A percentile compares a stretch with the other conserved stretches of the same genome.
Evolutionary conservation across 257 asterid species (phyloP).

Genomic region (Ligustrum vulgare): DNA sequence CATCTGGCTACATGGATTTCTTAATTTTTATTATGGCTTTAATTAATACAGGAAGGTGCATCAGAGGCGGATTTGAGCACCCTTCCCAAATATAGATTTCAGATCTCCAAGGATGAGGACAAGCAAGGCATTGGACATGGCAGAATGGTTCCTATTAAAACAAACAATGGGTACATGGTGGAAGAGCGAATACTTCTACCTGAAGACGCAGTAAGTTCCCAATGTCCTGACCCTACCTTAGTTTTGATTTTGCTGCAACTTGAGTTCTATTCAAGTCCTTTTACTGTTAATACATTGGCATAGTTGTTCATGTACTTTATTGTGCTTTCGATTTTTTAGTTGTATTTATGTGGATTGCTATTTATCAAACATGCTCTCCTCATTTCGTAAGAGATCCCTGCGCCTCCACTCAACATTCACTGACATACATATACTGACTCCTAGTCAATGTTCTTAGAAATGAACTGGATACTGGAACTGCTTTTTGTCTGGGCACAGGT

Average conservation of each 20-base stretch:
- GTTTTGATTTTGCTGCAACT: not conserved
- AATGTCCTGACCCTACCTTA: not conserved
- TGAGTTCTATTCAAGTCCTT: not conserved
- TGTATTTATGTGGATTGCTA: not conserved
- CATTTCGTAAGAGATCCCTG: not conserved
- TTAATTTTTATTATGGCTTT: conserved; percentile 14
- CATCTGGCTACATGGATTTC: not conserved
- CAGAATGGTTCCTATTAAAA: conserved; percentile 74
- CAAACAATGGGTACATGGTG: conserved; percentile 59
- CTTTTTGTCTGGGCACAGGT: not conserved
- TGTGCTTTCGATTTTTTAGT: not conserved
- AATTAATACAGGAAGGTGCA: conserved; percentile 86
- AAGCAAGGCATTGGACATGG: conserved; percentile 58
- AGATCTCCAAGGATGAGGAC: conserved; percentile 58
- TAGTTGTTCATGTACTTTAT: no score
- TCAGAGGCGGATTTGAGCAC: conserved; percentile 86
- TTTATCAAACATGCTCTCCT: not conserved
- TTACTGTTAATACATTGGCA: no score
- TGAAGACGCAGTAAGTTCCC: conserved; percentile 86
- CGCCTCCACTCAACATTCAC: not conserved
- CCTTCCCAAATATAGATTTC: conserved; percentile 81
- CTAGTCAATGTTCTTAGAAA: not conserved
- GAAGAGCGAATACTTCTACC: conserved; percentile 70
- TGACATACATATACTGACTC: not conserved
- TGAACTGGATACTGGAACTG: not conserved